Evolutionary conservation across 2,329 filamentous ascomycete genomes (phyloP).

Genomic region (Teratosphaeria nubilosa): DNA sequence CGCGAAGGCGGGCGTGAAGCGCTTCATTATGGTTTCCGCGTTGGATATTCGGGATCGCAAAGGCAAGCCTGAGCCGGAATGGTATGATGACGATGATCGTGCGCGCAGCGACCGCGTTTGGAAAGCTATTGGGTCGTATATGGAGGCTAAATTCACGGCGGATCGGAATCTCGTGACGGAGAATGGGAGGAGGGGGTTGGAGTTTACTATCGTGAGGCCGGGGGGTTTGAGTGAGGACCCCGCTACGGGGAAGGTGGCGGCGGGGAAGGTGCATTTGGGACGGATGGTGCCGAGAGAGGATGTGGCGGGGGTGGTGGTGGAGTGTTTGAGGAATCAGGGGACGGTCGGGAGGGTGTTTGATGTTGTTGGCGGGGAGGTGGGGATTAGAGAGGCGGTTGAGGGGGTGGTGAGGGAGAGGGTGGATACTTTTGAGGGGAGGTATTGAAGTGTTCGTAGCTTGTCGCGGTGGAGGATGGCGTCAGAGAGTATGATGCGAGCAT

Average conservation of each 20-base stretch:
- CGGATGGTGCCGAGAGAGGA: slow-evolving; percentile 43
- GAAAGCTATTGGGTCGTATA: slow-evolving; percentile 30
- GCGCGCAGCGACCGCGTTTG: slow-evolving; percentile 29
- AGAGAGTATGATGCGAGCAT: no score
- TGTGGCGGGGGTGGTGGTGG: slow-evolving; percentile 49
- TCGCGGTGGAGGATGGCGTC: no score
- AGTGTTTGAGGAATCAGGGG: slow-evolving; percentile 42
- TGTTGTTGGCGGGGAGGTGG: slow-evolving; percentile 31
- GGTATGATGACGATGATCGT: slow-evolving; percentile 34
- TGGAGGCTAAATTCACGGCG: slow-evolving; percentile 35
- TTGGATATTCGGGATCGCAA: slow-evolving; percentile 42
- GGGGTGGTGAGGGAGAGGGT: slow-evolving; percentile 28
- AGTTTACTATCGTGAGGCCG: slow-evolving; percentile 39
- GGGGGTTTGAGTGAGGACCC: slow-evolving; percentile 37
- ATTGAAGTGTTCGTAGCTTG: no score
- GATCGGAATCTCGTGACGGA: slow-evolving; percentile 31
- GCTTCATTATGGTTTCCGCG: slow-evolving; percentile 58
- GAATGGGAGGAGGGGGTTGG: slow-evolving; percentile 29
- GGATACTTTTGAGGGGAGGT: slow-evolving; percentile 26
- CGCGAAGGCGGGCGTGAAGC: slow-evolving; percentile 44
- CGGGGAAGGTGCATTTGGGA: slow-evolving; percentile 33
- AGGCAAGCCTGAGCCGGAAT: slow-evolving; percentile 30
- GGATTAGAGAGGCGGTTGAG: slow-evolving; percentile 30
- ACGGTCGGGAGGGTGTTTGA: slow-evolving; percentile 37
- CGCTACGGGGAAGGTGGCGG: slow-evolving; percentile 32